A percentile compares a stretch with the other conserved stretches of the same genome.
phyloP scores from a whole-genome alignment of 257 asterid genomes.

The Ballota nigra region DNA sequence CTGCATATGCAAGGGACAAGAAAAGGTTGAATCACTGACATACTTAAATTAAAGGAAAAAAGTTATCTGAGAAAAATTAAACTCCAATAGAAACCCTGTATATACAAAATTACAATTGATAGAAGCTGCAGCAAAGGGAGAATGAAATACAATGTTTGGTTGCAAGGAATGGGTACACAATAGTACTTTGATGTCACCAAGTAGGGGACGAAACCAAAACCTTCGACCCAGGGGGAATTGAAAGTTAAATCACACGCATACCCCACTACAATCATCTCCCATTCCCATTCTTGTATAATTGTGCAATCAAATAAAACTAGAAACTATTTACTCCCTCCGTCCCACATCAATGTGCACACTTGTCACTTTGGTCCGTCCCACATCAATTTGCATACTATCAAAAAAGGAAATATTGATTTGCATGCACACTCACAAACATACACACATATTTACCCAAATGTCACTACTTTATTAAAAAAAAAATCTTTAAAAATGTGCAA shows the following conservation, averaged over 20 bases:
- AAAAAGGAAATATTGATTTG: too few species aligned
- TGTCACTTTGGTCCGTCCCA: too few species aligned
- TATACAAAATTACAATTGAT: not conserved
- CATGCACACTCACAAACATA: too few species aligned
- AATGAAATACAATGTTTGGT: not conserved
- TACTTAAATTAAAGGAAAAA: not conserved
- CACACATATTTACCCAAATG: too few species aligned
- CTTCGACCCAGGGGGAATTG: not conserved
- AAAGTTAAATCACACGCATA: not conserved
- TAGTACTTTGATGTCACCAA: not conserved
- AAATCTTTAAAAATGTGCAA: too few species aligned
- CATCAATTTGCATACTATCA: too few species aligned
- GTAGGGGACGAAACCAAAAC: not conserved
- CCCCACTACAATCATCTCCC: not conserved
- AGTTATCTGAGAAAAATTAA: not conserved
- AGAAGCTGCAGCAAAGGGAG: not conserved
- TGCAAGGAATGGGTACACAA: too few species aligned
- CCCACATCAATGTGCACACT: too few species aligned
- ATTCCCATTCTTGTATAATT: too few species aligned
- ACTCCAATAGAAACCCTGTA: not conserved
- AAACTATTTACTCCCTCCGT: too few species aligned
- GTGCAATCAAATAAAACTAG: too few species aligned
- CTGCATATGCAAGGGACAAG: conserved; percentile 39
- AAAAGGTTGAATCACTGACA: not conserved
- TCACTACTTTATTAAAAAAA: too few species aligned